Conservation (phyloP, 169 alveolate species). For the Theileria parva region DNA sequence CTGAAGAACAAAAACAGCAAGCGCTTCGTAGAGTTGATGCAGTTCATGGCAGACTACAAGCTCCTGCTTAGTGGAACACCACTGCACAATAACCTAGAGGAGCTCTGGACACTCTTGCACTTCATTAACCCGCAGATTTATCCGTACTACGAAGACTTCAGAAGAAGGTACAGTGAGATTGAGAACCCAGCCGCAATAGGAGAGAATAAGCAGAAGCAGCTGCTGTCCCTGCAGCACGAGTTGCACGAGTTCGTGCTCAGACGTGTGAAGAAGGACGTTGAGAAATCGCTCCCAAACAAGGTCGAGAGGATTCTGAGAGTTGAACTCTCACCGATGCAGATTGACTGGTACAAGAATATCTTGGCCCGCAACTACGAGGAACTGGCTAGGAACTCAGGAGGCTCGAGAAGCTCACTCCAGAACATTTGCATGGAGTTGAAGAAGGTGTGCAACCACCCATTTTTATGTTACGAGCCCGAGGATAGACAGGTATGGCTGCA, state of each 20-base stretch:
- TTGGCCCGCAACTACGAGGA: slow-evolving; percentile 86
- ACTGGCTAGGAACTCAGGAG: slow-evolving; percentile 86
- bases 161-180: slow-evolving; percentile 79
- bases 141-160: slow-evolving; percentile 81
- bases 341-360: slow-evolving; percentile 83
- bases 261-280: slow-evolving; percentile 89
- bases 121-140: slow-evolving; percentile 91
- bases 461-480: slow-evolving; percentile 91
- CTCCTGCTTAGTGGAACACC: slow-evolving; percentile 95
- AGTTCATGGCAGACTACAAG: slow-evolving; percentile 85
- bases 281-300: slow-evolving; percentile 86
- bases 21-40: slow-evolving; percentile 84
- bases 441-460: slow-evolving; percentile 98
- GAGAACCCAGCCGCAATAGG: slow-evolving; percentile 88
- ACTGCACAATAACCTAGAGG: slow-evolving; percentile 91
- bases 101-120: slow-evolving; percentile 94
- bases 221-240: slow-evolving; percentile 83
- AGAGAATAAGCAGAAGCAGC: slow-evolving; percentile 83
- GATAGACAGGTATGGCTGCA: slow-evolving; percentile 82
- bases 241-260: slow-evolving; percentile 85
- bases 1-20: slow-evolving; percentile 87
- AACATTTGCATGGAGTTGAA: slow-evolving; percentile 94
- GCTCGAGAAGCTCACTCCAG: slow-evolving; percentile 84
- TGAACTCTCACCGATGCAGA: slow-evolving; percentile 87
- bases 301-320: slow-evolving; percentile 88